Base-by-base conservation (phyloP, 2,329 filamentous ascomycete species). In the Fusarium sp. region DNA sequence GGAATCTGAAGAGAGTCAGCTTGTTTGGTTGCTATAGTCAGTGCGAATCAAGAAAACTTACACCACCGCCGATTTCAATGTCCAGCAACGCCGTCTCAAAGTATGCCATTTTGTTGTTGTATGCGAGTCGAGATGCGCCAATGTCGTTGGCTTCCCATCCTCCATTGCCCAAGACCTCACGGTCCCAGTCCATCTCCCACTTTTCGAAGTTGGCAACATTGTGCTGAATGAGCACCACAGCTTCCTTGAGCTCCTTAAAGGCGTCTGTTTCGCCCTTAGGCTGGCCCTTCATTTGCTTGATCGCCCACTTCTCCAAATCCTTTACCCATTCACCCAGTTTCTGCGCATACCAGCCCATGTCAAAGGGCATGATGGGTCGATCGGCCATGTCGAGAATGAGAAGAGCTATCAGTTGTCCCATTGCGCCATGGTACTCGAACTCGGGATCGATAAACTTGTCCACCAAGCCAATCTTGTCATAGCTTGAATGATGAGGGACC, bases 381-480 rank as follows among this genome's bases (percentile, higher is more conserved):
- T 98, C 94, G 3, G 92, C 86, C 15, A 98, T 86, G 74, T 98
- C 94, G 21, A 98, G 87, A 54, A 96, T 86, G n/a, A 98, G 83
- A 5, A 98, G 84, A 2, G 89, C 89, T 80, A 93, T 91, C 39
- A 98, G 84, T 79, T 98, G 90, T 13, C 89, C 93, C 62, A 98
- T 86, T 8, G 92, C 81, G 39, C 85, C 87, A 81, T 98, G 96
- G 76, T 97, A 96, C 13, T 85, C 79, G 75, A 97, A 97, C 3
- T 87, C 90, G 0, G 93, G 93, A 77, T 99, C 96, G 23, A 92
- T 91, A 63, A 92, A 89, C 37, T 85, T 86, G 26, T 90, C 84
- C 86, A 98, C 93, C 90, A 93, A 95, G 43, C 94, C 91, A 73
- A 92, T 94, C 55, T 90, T 97, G 76, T 98, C 95, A 80, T 97